These are phyloP conservation scores for Diplodia corticola DNA, from an alignment of 2,329 filamentous ascomycete species.

Conservation along the genomic window DNA sequence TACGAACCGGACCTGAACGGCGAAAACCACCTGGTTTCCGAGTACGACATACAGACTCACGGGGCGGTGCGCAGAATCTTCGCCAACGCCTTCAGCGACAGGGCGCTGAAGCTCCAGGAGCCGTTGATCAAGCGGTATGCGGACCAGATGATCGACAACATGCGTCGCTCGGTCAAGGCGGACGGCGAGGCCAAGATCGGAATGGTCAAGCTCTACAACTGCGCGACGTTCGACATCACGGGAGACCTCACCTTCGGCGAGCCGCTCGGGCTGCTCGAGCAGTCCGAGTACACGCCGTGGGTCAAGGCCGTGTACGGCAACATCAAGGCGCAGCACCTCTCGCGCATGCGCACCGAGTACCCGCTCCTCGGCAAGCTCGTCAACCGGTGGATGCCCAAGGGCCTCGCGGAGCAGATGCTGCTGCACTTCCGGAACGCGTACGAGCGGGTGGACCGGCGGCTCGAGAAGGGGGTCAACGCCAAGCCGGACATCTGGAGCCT, in stretches of 20 bases:
- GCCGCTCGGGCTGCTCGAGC: constrained; percentile 34
- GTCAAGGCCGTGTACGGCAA: constrained; percentile 33
- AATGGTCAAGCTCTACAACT: constrained; percentile 19
- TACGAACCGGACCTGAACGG: background rate
- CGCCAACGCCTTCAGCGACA: constrained; percentile 36
- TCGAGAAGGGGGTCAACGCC: constrained; percentile 26
- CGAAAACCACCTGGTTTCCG: background rate
- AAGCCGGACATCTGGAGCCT: constrained; percentile 42
- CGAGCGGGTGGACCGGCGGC: constrained; percentile 29
- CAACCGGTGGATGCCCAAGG: background rate
- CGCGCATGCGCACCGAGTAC: background rate
- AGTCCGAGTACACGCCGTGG: constrained; percentile 36
- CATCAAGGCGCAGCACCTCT: constrained; percentile 24
- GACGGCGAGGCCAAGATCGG: constrained; percentile 28
- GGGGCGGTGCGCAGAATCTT: constrained; percentile 24
- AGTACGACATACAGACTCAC: constrained; percentile 28
- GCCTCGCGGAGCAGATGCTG: background rate
- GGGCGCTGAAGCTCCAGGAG: constrained; percentile 34
- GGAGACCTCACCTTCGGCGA: constrained; percentile 37
- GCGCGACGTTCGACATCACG: constrained; percentile 38
- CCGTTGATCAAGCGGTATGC: constrained; percentile 36
- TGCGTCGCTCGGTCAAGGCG: constrained; percentile 26
- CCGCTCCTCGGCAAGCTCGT: background rate
- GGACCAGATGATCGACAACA: constrained; percentile 31
- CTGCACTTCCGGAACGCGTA: background rate